phyloP scores from a whole-genome alignment of 2,329 filamentous ascomycete species.

The Calonectria pseudoturangicola region DNA sequence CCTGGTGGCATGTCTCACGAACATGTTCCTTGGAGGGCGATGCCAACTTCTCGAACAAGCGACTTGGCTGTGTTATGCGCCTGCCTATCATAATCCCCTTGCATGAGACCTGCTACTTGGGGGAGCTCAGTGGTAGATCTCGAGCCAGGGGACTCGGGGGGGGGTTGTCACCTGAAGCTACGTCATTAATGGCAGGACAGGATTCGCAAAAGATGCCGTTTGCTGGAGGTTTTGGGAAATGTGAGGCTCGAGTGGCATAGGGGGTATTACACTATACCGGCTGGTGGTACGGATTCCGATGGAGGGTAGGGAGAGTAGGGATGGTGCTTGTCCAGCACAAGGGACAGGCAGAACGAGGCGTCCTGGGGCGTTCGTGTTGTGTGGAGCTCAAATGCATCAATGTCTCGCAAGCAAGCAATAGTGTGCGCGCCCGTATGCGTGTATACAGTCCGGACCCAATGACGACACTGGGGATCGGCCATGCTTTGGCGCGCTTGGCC shows the following conservation, averaged over 20 bases:
- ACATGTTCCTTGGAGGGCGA: not conserved
- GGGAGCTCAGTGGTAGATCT: not conserved
- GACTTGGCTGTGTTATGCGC: not conserved
- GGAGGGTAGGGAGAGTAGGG: not conserved
- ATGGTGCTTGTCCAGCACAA: not conserved
- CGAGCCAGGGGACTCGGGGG: not conserved
- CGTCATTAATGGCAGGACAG: not conserved
- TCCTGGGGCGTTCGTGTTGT: not conserved
- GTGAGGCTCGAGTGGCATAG: not conserved
- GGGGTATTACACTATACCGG: not conserved
- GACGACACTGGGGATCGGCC: slow-evolving; percentile 2
- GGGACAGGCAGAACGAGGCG: not conserved
- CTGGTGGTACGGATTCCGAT: not conserved
- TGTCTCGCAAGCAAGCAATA: not conserved
- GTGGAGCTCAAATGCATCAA: not conserved
- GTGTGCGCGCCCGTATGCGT: no score
- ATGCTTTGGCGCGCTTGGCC: not conserved
- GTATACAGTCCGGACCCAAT: not conserved
- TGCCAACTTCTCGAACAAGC: not conserved
- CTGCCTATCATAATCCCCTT: slow-evolving; percentile 4
- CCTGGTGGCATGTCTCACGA: not conserved
- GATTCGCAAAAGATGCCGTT: slow-evolving; percentile 20
- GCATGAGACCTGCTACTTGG: not conserved
- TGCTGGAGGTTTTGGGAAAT: not conserved
- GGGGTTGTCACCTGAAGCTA: not conserved